Evolutionary conservation across 1,284 basidiomycete genomes (phyloP), one percentile per base, ranked within the genome.

Genomic region (Mycena citricolor): DNA sequence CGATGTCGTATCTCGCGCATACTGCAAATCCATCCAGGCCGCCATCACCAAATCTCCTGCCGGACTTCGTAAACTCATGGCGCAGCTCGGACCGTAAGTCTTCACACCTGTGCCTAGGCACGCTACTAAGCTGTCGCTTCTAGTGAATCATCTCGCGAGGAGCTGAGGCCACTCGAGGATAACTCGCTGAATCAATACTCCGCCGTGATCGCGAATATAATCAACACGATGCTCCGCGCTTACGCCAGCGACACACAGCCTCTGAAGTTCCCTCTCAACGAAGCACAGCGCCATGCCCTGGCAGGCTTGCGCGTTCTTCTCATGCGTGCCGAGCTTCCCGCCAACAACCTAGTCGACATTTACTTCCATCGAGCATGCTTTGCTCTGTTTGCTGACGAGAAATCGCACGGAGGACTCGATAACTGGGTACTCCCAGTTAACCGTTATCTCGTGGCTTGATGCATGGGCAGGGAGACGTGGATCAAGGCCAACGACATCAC

Each of bases 391-490:
- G 24, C 39, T 13, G 19, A 40, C 12, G 17, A 33, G 14, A 28
- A 31, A 22, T 22, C 24, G 5, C 30, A 42, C n/a, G 32, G 40
- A 8, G 23, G 23, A 8, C 10, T 24, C 13, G 5, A 5, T n/a
- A 13, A 16, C 12, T 30, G 23, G 11, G 3, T 8, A 11, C 4
- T 25, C 5, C 30, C 40, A 4, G 40, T 42, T 8, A 14, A 25
- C 21, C 19, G 13, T 5, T 42, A 33, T 16, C 32, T 42, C 22
- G 32, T 42, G n/a, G 40, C 40, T 2, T 17, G 40, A 8, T 32
- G n/a, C 13, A 42, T 42, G 40, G 40, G 31, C 8, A 13, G 4
- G 14, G 5, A 21, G 8, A 19, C 32, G 11, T 42, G 30, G 31
- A 26, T 33, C 6, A 21, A 32, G 13, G 21, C 40, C 21, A 16